Percentiles rank a stretch among this genome's conserved stretches.
phyloP scores from a whole-genome alignment of 306 rosid species.

The Crataegus laevigata region DNA sequence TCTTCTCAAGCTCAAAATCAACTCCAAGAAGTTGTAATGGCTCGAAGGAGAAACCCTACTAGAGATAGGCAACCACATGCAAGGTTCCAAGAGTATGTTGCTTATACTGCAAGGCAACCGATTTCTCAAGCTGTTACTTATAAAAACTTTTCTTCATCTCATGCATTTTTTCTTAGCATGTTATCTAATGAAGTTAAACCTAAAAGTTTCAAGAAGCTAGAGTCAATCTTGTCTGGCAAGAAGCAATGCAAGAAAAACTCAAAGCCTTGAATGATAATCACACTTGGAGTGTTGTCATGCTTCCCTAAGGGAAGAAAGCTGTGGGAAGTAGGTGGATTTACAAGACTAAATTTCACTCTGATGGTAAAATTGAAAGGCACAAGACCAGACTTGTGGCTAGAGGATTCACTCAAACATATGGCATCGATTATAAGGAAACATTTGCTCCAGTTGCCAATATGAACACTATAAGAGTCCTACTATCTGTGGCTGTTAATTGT shows the following conservation, averaged over 20 bases:
- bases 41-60: too few species aligned
- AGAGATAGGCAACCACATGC: too few species aligned
- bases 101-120: too few species aligned
- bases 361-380: too few species aligned
- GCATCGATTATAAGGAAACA: neutral
- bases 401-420: neutral
- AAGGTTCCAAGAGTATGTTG: too few species aligned
- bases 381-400: neutral
- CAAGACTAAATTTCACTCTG: neutral
- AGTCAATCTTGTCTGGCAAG: neutral
- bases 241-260: neutral
- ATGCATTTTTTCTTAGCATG: neutral
- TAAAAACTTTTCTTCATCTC: neutral
- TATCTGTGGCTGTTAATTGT: neutral
- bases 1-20: too few species aligned
- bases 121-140: too few species aligned
- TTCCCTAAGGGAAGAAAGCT: neutral
- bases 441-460: neutral
- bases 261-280: neutral
- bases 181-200: neutral
- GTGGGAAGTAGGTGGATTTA: neutral
- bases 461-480: neutral
- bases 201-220: too few species aligned
- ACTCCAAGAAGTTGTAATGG: too few species aligned
- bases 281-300: neutral